Evolutionary conservation across 352 stramenopile species (phyloP).

Genomic region (Phytophthora colocasiae): DNA sequence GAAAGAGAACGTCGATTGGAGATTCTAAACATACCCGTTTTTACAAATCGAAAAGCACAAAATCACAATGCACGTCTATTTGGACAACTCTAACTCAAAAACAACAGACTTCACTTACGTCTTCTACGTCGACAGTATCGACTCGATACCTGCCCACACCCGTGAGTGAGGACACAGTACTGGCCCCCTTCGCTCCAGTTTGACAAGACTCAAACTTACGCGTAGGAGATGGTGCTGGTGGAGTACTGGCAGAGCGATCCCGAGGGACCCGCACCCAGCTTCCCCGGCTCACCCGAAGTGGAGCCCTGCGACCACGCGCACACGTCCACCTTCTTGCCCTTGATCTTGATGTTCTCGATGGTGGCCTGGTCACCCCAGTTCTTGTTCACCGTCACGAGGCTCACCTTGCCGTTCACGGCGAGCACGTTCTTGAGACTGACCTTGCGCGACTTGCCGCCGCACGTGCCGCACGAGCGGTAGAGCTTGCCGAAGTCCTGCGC

Average conservation of each 20-base stretch:
- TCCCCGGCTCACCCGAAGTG: slow-evolving; percentile 13
- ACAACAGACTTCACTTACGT: not conserved
- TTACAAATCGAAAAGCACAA: not conserved
- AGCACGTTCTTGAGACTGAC: slow-evolving; percentile 19
- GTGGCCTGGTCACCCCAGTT: not conserved
- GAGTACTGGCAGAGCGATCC: slow-evolving; percentile 37
- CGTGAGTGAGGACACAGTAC: too few relatives aligned
- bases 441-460: slow-evolving; percentile 14
- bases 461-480: slow-evolving; percentile 21
- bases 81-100: not conserved
- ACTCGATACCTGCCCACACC: too few relatives aligned
- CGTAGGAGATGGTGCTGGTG: slow-evolving; percentile 26
- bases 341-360: too few relatives aligned
- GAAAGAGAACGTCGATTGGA: not conserved
- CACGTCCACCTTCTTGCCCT: too few relatives aligned
- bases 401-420: slow-evolving; percentile 16
- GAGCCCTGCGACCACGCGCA: too few relatives aligned
- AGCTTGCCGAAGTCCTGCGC: slow-evolving; percentile 25
- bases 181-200: not conserved
- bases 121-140: too few relatives aligned
- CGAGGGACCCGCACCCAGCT: slow-evolving; percentile 21
- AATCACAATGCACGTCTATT: not conserved
- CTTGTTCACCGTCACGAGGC: too few relatives aligned
- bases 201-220: slow-evolving; percentile 1
- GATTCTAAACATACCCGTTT: too few relatives aligned